phyloP scores from a whole-genome alignment of 306 rosid species.

The Quercus alba region DNA sequence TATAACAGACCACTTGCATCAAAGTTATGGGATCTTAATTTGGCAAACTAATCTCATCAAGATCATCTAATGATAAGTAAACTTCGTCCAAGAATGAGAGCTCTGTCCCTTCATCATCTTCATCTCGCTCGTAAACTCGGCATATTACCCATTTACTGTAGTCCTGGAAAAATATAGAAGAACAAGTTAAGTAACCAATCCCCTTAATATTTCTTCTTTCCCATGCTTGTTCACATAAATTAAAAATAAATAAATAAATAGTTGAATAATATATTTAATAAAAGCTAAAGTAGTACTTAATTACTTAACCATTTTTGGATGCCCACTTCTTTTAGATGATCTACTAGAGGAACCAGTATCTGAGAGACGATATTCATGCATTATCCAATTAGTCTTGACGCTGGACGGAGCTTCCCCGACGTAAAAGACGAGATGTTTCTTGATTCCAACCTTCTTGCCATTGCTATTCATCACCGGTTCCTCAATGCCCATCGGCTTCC shows the following conservation, averaged over 20 bases:
- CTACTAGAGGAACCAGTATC: conserved; percentile 35
- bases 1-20: conserved; percentile 21
- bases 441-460: conserved; percentile 64
- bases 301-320: conserved; percentile 48
- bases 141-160: conserved; percentile 65
- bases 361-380: conserved; percentile 81
- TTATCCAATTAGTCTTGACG: conserved; percentile 75
- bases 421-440: conserved; percentile 60
- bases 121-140: conserved; percentile 57
- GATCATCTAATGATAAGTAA: conserved; percentile 90
- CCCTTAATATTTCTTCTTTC: background rate
- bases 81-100: conserved; percentile 97
- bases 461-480: conserved; percentile 52
- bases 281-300: too few relatives aligned
- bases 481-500: conserved; percentile 70
- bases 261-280: background rate
- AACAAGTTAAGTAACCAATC: background rate
- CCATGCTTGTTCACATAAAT: background rate
- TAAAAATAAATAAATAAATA: background rate
- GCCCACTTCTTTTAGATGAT: conserved; percentile 63
- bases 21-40: conserved; percentile 28
- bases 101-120: conserved; percentile 59
- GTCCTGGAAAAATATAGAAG: conserved; percentile 39
- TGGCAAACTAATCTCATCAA: conserved; percentile 90
- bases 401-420: conserved; percentile 53